Evolutionary conservation across 176 grass and related monocot genomes (phyloP).

Genomic region (Phoenix dactylifera): DNA sequence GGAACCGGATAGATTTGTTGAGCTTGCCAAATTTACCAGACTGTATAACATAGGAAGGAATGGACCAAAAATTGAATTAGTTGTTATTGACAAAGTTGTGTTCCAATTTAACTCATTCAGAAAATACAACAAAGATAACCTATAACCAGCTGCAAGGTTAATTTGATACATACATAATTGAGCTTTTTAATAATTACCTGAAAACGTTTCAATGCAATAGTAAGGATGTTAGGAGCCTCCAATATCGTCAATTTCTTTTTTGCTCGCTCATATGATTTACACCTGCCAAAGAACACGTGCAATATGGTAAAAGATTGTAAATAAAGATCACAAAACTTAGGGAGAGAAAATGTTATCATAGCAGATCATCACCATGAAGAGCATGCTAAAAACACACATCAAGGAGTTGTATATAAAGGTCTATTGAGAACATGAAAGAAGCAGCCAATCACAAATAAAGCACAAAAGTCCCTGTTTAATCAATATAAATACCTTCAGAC

Average conservation of each 20-base stretch:
- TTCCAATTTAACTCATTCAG: neutral
- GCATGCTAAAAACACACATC: too few species aligned
- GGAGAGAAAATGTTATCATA: too few species aligned
- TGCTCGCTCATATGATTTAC: conserved; percentile 70
- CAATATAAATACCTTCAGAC: too few species aligned
- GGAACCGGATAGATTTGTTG: conserved; percentile 55
- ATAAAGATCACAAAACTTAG: too few species aligned
- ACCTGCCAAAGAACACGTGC: conserved; percentile 26
- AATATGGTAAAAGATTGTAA: too few species aligned
- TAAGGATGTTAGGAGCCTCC: conserved; percentile 84
- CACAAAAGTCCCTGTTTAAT: too few species aligned
- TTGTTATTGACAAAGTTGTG: neutral
- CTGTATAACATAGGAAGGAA: conserved; percentile 29
- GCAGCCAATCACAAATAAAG: too few species aligned
- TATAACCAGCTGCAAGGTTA: neutral
- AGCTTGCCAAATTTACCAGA: conserved; percentile 71
- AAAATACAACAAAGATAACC: conserved; percentile 7
- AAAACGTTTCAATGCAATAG: conserved; percentile 79
- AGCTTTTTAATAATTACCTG: conserved; percentile 36
- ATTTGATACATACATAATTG: too few species aligned
- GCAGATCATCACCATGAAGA: too few species aligned
- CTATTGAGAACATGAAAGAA: too few species aligned
- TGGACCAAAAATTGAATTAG: conserved; percentile 7
- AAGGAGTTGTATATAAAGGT: too few species aligned
- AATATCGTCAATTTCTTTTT: conserved; percentile 76